Conservation (phyloP, 1,284 basidiomycete genomes). For the Boletus sp. region DNA sequence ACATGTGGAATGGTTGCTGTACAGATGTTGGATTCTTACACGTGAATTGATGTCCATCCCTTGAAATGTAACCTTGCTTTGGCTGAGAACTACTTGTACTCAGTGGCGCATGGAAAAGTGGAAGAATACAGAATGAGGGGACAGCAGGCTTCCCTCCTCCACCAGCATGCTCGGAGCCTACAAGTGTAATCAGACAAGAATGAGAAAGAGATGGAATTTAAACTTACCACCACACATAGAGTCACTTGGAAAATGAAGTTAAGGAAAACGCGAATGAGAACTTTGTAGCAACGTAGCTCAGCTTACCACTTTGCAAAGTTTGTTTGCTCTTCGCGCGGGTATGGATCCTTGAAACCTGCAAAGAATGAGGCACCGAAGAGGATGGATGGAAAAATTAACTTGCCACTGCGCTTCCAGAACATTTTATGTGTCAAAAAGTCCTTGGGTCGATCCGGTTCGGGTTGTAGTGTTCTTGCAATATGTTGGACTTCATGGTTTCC, state of each 20-base stretch:
- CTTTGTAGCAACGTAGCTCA: background rate
- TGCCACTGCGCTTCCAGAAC: conserved; percentile 55
- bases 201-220: background rate
- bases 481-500: conserved; percentile 46
- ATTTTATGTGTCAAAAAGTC: conserved; percentile 55
- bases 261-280: background rate
- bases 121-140: conserved; percentile 53
- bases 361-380: background rate
- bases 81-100: conserved; percentile 25
- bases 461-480: conserved; percentile 39
- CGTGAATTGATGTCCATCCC: conserved; percentile 45
- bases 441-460: conserved; percentile 45
- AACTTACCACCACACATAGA: conserved; percentile 50
- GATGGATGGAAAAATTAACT: conserved; percentile 25
- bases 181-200: background rate
- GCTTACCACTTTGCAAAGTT: conserved; percentile 56
- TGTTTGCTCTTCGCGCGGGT: conserved; percentile 49
- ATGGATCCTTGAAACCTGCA: conserved; percentile 45
- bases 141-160: conserved; percentile 33
- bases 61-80: conserved; percentile 50
- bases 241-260: conserved; percentile 14
- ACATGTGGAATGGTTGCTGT: conserved; percentile 62
- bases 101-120: conserved; percentile 51
- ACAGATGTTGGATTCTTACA: conserved; percentile 52
- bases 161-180: background rate